Conservation (phyloP, 2,329 filamentous ascomycete genomes). For the Colletotrichum eleusines region DNA sequence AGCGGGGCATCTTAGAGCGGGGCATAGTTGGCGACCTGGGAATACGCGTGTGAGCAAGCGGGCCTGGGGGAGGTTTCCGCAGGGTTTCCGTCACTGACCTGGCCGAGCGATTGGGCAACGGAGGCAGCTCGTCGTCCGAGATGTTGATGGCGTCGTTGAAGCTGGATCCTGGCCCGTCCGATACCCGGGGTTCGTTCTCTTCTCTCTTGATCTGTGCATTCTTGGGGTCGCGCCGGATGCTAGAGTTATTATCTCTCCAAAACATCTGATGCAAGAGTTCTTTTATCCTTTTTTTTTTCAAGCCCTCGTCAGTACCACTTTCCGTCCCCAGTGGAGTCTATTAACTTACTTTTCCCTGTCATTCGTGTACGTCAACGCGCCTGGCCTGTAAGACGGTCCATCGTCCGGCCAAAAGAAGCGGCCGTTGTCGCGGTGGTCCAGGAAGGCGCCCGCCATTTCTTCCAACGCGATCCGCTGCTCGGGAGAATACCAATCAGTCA, state of each 20-base stretch:
- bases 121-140: not conserved
- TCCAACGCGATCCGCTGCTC: not conserved
- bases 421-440: not conserved
- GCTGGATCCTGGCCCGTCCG: not conserved
- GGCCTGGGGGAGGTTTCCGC: too few relatives aligned
- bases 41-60: not conserved
- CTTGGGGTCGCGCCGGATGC: not conserved
- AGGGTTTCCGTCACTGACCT: not conserved
- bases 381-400: rapidly evolving
- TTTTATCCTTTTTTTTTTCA: not conserved
- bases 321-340: too few relatives aligned
- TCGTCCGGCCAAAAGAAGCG: not conserved
- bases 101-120: not conserved
- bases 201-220: not conserved
- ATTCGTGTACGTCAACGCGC: not conserved
- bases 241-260: not conserved
- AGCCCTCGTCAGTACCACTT: not conserved
- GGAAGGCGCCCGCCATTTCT: not conserved
- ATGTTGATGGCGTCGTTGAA: too few relatives aligned
- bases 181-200: not conserved
- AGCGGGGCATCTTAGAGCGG: not conserved
- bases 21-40: not conserved
- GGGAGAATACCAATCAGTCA: not conserved
- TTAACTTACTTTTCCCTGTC: not conserved
- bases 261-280: not conserved